Evolutionary conservation across 768 basidiomycete species (phyloP).

Genomic region (Dioszegia aurantiaca): DNA sequence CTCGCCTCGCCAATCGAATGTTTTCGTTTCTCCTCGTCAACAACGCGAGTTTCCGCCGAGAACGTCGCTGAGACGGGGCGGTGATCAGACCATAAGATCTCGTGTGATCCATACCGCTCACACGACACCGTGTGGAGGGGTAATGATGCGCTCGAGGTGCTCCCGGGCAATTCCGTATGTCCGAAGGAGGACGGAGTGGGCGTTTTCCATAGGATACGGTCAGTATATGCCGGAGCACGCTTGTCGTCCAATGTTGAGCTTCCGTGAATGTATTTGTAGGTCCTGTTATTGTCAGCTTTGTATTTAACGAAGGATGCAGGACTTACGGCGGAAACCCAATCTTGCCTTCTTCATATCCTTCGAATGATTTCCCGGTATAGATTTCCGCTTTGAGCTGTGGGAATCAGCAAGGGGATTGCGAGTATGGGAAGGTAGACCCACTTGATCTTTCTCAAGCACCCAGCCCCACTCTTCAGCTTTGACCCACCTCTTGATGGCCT

Average conservation of each 20-base stretch:
- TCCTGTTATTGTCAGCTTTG: conserved; percentile 18
- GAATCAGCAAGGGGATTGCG: not conserved
- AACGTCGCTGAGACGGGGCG: conserved; percentile 34
- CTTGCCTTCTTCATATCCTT: conserved; percentile 37
- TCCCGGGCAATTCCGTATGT: not conserved
- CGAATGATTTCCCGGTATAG: conserved; percentile 37
- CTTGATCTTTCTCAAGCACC: conserved; percentile 47
- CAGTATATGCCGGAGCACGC: conserved; percentile 48
- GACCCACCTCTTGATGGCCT: conserved; percentile 27
- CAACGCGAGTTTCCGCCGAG: conserved; percentile 23
- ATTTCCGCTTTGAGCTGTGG: conserved; percentile 34
- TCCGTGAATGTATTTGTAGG: conserved; percentile 49
- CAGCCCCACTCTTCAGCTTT: conserved; percentile 28
- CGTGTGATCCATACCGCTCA: conserved; percentile 29
- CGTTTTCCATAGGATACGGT: conserved; percentile 39
- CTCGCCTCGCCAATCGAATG: conserved; percentile 19
- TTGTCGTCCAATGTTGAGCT: conserved; percentile 37
- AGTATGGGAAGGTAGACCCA: conserved; percentile 14
- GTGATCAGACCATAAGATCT: conserved; percentile 44
- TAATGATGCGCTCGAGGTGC: no score
- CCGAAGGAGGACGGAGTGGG: not conserved
- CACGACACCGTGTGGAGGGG: conserved; percentile 3
- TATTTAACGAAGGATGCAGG: no score
- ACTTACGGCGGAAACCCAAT: conserved; percentile 47
- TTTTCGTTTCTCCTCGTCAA: conserved; percentile 29